Evolutionary conservation across 768 basidiomycete species (phyloP).

Genomic region (Agrocybe praecox): DNA sequence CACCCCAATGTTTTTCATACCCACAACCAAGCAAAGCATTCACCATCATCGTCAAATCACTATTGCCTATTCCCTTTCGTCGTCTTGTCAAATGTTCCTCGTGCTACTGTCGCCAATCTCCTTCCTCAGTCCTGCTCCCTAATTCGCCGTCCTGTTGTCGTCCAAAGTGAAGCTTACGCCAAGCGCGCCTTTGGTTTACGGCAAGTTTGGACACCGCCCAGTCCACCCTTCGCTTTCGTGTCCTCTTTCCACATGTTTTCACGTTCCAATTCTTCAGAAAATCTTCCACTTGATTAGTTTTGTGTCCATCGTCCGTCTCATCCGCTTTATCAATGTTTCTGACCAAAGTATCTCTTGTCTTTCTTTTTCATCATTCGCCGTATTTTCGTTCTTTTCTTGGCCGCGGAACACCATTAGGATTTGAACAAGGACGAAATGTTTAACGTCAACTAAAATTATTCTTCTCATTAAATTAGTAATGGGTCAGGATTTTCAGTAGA

Average conservation of each 20-base stretch:
- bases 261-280: neutral
- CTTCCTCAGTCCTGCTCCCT: neutral
- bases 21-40: neutral
- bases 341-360: neutral
- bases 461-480: neutral
- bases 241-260: neutral
- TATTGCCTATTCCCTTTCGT: neutral
- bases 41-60: neutral
- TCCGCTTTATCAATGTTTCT: neutral
- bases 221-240: neutral
- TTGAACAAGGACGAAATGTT: no score
- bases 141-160: neutral
- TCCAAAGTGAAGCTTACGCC: neutral
- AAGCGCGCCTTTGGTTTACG: neutral
- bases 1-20: neutral
- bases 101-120: neutral
- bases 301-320: neutral
- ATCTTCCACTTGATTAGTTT: neutral
- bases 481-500: neutral
- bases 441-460: no score
- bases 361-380: neutral
- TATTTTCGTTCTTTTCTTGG: no score
- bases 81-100: neutral
- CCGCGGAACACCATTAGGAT: no score
- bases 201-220: no score